Evolutionary conservation across 179 eudicot species (phyloP), one percentile per base, ranked within the genome.

Genomic region (Beta macrorhiza): DNA sequence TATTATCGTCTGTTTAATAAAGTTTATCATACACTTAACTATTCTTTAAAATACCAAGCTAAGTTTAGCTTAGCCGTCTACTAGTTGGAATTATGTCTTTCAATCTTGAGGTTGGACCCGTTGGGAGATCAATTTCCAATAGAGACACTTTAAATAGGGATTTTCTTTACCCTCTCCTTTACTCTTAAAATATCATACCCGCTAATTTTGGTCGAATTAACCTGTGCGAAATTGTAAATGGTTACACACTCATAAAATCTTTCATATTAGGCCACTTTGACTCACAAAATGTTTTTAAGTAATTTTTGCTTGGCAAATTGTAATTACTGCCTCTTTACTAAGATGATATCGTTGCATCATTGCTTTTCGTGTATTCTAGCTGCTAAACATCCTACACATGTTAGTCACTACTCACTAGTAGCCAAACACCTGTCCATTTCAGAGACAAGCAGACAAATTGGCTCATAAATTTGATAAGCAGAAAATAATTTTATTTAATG

Each of bases 401-500:
- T 37, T 55, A 29, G n/a, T 55, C 47, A 56, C 52, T 67, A 74
- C 22, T 75, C 75, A 44, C 9, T 71, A 49, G 42, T 76, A 61
- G 55, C 75, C 82, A 32, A 25, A 75, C 83, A 85, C 77, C 64
- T 82, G 87, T 85, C 85, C 45, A 11, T 75, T 75, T 79, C 78
- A 85, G 19, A 78, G 75, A 74, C 77, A 58, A 58, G 16, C 79
- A 80, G 37, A 55, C 77, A 84, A 63, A 19, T 57, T 16, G 53
- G 25, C n/a, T 49, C 51, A 65, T 61, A 19, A 6, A 1, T 70
- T 53, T 64, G 14, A 63, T 80, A 2, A 80, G 52, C 53, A 25
- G 22, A 17, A 76, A 55, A 56, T 49, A 20, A 74, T 45, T 52
- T 0, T 7, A 57, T 73, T 56, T 72, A 67, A 74, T 78, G 73